These are phyloP conservation scores for Pilaira anomala DNA, from an alignment of 192 early-diverging fungal species.

Conservation along the genomic window DNA sequence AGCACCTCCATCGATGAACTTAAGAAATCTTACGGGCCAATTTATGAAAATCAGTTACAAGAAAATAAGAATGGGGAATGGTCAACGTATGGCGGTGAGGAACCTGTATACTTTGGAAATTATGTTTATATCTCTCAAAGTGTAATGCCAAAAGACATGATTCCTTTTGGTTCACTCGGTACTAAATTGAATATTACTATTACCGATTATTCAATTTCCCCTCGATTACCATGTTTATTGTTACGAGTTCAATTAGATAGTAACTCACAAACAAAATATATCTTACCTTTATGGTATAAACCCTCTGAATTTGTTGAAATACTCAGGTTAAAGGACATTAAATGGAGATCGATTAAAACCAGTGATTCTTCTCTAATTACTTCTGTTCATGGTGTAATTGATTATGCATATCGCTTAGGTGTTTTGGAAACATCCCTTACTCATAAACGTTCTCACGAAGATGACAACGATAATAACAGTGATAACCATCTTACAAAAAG, in stretches of 20 bases:
- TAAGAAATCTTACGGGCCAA: neutral
- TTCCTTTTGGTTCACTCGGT: conserved; percentile 1
- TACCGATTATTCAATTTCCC: neutral
- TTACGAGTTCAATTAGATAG: neutral
- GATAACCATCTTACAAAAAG: too few relatives aligned
- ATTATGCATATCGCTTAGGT: conserved; percentile 4
- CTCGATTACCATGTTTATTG: neutral
- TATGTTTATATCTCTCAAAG: conserved; percentile 6
- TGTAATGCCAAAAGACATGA: neutral
- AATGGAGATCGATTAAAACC: neutral
- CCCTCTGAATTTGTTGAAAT: conserved; percentile 7
- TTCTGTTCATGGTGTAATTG: neutral
- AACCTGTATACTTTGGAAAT: conserved; percentile 13
- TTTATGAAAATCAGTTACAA: neutral
- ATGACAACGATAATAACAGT: too few relatives aligned
- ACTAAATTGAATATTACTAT: neutral
- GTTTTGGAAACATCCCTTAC: neutral
- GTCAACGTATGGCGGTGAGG: neutral
- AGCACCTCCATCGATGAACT: neutral
- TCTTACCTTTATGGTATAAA: conserved; percentile 23
- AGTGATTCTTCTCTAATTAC: neutral
- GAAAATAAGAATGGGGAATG: neutral
- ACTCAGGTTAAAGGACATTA: neutral
- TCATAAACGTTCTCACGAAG: too few relatives aligned
- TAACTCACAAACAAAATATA: neutral